phyloP scores from a whole-genome alignment of 2,329 filamentous ascomycete genomes.

The Eurotiales sp. region DNA sequence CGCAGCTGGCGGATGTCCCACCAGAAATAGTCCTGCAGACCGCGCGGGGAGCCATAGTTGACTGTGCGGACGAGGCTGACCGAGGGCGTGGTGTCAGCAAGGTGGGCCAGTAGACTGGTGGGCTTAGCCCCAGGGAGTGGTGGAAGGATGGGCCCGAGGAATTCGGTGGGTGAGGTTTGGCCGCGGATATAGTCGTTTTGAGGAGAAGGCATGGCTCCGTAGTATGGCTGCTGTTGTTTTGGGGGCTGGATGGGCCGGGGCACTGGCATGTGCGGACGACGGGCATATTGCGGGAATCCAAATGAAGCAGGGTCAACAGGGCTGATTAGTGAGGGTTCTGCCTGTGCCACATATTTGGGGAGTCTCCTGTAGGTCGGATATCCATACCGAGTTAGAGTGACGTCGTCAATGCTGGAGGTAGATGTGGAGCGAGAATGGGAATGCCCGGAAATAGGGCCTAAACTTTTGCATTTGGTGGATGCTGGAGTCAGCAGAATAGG shows the following conservation, averaged over 20 bases:
- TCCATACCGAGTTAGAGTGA: slow-evolving; percentile 64
- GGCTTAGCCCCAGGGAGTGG: slow-evolving; percentile 36
- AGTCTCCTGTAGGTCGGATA: slow-evolving; percentile 82
- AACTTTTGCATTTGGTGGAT: slow-evolving; percentile 36
- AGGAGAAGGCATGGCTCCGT: slow-evolving; percentile 27
- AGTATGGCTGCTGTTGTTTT: slow-evolving; percentile 20
- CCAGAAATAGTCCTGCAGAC: slow-evolving; percentile 81
- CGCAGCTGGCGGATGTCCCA: slow-evolving; percentile 90
- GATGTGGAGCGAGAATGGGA: slow-evolving; percentile 59
- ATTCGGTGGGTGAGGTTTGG: slow-evolving; percentile 24
- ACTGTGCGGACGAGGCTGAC: slow-evolving; percentile 77
- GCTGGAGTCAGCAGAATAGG: slow-evolving; percentile 55
- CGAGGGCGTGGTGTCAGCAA: slow-evolving; percentile 75
- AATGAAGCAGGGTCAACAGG: slow-evolving; percentile 39
- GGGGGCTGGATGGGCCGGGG: slow-evolving; percentile 44
- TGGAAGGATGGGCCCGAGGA: slow-evolving; percentile 24
- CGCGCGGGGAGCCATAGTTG: slow-evolving; percentile 62
- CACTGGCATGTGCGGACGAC: slow-evolving; percentile 29
- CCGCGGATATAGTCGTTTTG: slow-evolving; percentile 26
- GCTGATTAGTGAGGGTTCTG: slow-evolving; percentile 38
- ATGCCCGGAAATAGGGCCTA: slow-evolving; percentile 22
- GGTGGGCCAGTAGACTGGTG: slow-evolving; percentile 72
- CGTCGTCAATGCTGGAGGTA: slow-evolving; percentile 64
- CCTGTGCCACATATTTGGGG: slow-evolving; percentile 53
- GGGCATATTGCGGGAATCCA: slow-evolving; percentile 34